Evolutionary conservation across 106 monocot genomes (phyloP).

Genomic region (Dioscorea alata): DNA sequence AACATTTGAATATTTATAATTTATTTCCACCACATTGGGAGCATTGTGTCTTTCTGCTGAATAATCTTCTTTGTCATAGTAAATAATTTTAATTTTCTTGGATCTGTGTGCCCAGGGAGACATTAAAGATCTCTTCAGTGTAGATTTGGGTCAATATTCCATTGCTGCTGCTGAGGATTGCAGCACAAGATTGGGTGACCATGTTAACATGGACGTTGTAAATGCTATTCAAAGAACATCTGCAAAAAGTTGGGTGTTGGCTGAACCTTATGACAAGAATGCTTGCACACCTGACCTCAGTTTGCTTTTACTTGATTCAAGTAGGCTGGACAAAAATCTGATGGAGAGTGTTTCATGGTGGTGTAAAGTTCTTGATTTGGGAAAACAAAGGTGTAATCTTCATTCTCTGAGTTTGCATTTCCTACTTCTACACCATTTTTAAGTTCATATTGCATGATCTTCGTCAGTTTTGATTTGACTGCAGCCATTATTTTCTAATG

Average conservation of each 20-base stretch:
- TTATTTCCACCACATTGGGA: too few relatives aligned
- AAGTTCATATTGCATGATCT: not conserved
- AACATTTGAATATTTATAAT: too few relatives aligned
- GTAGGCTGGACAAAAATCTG: conserved; percentile 31
- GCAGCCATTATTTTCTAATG: not conserved
- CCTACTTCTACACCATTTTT: not conserved
- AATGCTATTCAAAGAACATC: conserved; percentile 74
- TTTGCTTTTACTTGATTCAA: conserved; percentile 50
- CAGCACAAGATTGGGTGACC: conserved; percentile 43
- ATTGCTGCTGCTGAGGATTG: conserved; percentile 61
- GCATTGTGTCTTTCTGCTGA: too few relatives aligned
- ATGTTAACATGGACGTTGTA: conserved; percentile 51
- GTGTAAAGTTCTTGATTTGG: conserved; percentile 47
- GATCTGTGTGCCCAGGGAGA: conserved; percentile 40
- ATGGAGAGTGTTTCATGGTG: conserved; percentile 59
- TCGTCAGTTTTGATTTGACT: not conserved
- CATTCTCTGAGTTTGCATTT: conserved; percentile 1
- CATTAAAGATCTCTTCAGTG: conserved; percentile 58
- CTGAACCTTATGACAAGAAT: conserved; percentile 52
- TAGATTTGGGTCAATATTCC: conserved; percentile 46
- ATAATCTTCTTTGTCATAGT: too few relatives aligned
- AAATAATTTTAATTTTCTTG: not conserved
- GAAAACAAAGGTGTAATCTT: conserved; percentile 35
- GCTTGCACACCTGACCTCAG: conserved; percentile 57
- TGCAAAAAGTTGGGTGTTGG: conserved; percentile 59